Conservation (phyloP, 768 basidiomycete genomes). For the Russula vinacea region DNA sequence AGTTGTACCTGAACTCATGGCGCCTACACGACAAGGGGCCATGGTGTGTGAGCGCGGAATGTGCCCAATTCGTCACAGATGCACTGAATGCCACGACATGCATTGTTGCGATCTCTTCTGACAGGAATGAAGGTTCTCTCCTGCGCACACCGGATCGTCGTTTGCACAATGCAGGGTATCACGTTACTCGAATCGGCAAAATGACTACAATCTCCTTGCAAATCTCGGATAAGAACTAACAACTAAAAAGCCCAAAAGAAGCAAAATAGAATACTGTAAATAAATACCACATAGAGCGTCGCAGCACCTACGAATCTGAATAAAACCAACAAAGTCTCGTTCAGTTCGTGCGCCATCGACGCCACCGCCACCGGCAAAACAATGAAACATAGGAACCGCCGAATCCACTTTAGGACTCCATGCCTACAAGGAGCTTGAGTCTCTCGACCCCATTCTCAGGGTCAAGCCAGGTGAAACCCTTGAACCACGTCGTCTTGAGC, state of each 20-base stretch:
- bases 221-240: background rate
- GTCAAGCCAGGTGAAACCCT: constrained; percentile 25
- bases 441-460: constrained; percentile 27
- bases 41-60: background rate
- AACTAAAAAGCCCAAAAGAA: background rate
- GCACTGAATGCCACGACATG: background rate
- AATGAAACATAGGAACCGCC: background rate
- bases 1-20: constrained; percentile 7
- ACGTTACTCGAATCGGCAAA: background rate
- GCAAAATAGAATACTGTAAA: background rate
- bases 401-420: constrained; percentile 4
- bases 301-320: background rate
- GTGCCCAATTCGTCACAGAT: background rate
- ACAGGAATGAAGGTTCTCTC: too few relatives aligned
- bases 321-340: constrained; percentile 6
- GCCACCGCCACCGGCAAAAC: background rate
- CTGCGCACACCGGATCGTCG: background rate
- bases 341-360: background rate
- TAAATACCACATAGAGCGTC: background rate
- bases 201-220: too few relatives aligned
- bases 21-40: background rate
- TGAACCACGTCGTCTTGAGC: constrained; percentile 25
- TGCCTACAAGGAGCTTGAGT: constrained; percentile 21
- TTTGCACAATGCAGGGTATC: background rate
- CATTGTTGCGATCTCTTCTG: too few relatives aligned